Evolutionary conservation across 352 stramenopile genomes (phyloP).

Genomic region (Phytopythium oedochilum): DNA sequence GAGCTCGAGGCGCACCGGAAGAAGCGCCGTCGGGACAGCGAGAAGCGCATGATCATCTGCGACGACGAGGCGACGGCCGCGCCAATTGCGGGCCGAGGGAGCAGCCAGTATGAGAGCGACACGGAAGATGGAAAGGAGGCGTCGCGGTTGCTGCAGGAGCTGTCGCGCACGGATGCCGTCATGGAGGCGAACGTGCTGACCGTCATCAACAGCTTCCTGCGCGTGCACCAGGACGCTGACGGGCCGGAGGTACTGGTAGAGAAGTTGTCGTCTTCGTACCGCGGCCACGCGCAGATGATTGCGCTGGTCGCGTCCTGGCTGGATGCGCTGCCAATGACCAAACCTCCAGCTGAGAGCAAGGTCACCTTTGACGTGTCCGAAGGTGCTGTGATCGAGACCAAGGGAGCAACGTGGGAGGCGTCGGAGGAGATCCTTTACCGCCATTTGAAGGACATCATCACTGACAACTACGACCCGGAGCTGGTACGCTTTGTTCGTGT

Average conservation of each 20-base stretch:
- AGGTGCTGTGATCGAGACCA: slow-evolving; percentile 55
- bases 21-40: slow-evolving; percentile 41
- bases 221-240: slow-evolving; percentile 72
- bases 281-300: slow-evolving; percentile 86
- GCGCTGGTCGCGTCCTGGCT: slow-evolving; percentile 80
- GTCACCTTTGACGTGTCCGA: slow-evolving; percentile 71
- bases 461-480: slow-evolving; percentile 81
- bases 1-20: slow-evolving; percentile 26
- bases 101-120: slow-evolving; percentile 3
- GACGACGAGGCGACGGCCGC: slow-evolving; percentile 47
- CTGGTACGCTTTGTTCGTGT: slow-evolving; percentile 33
- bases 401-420: slow-evolving; percentile 65
- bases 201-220: slow-evolving; percentile 82
- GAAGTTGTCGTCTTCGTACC: slow-evolving; percentile 82
- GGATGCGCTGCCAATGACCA: slow-evolving; percentile 54
- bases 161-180: slow-evolving; percentile 73
- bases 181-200: slow-evolving; percentile 80
- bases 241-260: slow-evolving; percentile 84
- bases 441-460: slow-evolving; percentile 72
- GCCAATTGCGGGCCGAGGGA: neutral
- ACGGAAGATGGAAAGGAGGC: slow-evolving; percentile 75
- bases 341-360: slow-evolving; percentile 64
- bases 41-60: slow-evolving; percentile 80
- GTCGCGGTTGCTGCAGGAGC: slow-evolving; percentile 51
- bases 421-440: slow-evolving; percentile 77